These are phyloP conservation scores for Sisymbrium altissimum DNA, from an alignment of 345 rosid species.

Conservation along the genomic window DNA sequence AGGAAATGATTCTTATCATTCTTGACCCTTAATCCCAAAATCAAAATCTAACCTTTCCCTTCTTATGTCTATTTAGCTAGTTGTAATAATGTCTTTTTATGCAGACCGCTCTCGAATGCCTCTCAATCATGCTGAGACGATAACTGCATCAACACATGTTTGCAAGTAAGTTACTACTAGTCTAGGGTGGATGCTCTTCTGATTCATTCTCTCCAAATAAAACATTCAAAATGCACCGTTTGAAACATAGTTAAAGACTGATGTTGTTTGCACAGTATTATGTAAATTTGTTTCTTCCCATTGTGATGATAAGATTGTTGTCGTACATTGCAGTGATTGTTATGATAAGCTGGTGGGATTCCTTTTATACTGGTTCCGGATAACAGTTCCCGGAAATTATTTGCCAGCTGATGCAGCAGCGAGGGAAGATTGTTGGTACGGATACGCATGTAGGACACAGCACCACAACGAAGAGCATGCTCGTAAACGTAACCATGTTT, in stretches of 20 bases:
- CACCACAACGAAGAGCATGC: conserved; percentile 88
- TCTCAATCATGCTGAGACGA: conserved; percentile 75
- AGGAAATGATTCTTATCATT: neutral
- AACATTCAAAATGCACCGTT: neutral
- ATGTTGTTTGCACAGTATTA: neutral
- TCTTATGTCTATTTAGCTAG: neutral
- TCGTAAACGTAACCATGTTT: conserved; percentile 78
- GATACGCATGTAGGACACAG: conserved; percentile 78
- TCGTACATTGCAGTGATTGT: conserved; percentile 54
- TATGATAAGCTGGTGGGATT: conserved; percentile 73
- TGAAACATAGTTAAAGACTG: neutral
- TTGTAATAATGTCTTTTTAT: neutral
- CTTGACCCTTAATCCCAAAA: neutral
- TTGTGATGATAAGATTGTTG: neutral
- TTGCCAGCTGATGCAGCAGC: conserved; percentile 55
- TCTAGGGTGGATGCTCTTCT: neutral
- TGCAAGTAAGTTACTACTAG: conserved; percentile 60
- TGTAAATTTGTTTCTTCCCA: too few relatives aligned
- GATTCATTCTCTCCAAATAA: neutral
- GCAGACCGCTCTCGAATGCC: conserved; percentile 77
- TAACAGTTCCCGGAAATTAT: conserved; percentile 46
- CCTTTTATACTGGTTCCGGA: conserved; percentile 80
- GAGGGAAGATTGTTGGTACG: conserved; percentile 93
- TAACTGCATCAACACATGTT: conserved; percentile 58
- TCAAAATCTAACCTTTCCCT: neutral